These are phyloP conservation scores for Coriaria nepalensis DNA, from an alignment of 306 rosid species.

Conservation along the genomic window DNA sequence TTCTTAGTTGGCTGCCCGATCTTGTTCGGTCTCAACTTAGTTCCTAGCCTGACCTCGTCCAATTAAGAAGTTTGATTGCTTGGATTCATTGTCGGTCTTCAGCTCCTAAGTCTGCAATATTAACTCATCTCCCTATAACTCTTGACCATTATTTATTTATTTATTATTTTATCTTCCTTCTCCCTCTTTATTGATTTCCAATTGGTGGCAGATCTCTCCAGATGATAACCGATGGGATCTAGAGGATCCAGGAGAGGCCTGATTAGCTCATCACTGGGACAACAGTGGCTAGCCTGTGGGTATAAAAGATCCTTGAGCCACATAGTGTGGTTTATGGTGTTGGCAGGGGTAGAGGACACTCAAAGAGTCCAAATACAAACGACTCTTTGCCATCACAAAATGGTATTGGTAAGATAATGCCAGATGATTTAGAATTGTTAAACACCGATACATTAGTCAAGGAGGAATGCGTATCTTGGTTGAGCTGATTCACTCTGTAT, in stretches of 20 bases:
- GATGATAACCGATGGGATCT: conserved; percentile 84
- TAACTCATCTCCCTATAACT: too few species aligned
- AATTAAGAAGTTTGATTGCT: too few species aligned
- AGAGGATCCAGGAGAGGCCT: conserved; percentile 29
- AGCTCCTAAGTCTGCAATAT: too few species aligned
- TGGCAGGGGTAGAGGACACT: conserved; percentile 61
- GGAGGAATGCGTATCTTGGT: conserved; percentile 42
- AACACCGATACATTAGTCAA: conserved; percentile 68
- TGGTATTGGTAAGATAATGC: conserved; percentile 42
- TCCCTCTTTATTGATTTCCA: not conserved
- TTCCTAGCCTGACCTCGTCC: too few species aligned
- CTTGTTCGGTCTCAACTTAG: too few species aligned
- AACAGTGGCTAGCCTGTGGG: conserved; percentile 46
- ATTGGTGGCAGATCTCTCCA: conserved; percentile 46
- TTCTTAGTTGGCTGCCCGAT: too few species aligned
- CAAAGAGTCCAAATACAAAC: conserved; percentile 39
- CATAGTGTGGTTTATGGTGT: conserved; percentile 27
- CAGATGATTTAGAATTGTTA: conserved; percentile 62
- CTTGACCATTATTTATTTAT: too few species aligned
- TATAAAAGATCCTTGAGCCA: conserved; percentile 33
- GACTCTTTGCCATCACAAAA: conserved; percentile 49
- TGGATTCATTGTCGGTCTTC: too few species aligned
- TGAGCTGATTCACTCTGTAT: conserved; percentile 1
- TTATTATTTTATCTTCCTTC: not conserved
- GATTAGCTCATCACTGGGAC: conserved; percentile 23